These are phyloP conservation scores for Suhomyces taliae DNA, from an alignment of 1,139 yeast genomes.

Conservation along the genomic window DNA sequence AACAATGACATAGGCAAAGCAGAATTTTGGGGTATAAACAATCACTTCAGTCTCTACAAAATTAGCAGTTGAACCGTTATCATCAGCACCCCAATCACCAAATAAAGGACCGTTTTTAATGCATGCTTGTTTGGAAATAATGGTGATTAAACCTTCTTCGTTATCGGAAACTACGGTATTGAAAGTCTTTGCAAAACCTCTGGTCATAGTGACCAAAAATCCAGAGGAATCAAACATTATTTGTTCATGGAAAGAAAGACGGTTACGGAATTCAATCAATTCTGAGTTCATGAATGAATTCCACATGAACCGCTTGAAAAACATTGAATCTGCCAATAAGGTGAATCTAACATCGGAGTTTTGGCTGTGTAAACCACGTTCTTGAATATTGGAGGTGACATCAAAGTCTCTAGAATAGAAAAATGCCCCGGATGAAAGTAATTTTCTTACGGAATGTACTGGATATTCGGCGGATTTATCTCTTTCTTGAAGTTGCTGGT, in stretches of 20 bases:
- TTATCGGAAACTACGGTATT: slow-evolving; percentile 40
- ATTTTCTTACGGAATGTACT: slow-evolving; percentile 55
- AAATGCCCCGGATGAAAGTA: slow-evolving; percentile 63
- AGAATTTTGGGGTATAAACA: slow-evolving; percentile 50
- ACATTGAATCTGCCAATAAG: slow-evolving; percentile 45
- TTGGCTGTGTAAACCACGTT: slow-evolving; percentile 37
- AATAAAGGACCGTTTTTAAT: slow-evolving; percentile 59
- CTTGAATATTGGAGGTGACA: slow-evolving; percentile 61
- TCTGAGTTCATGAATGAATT: slow-evolving; percentile 59
- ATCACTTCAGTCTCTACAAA: slow-evolving; percentile 67
- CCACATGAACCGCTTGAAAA: slow-evolving; percentile 65
- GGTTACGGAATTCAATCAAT: slow-evolving; percentile 56
- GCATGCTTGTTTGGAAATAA: slow-evolving; percentile 68
- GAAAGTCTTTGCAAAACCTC: slow-evolving; percentile 68
- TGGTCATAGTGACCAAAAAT: slow-evolving; percentile 56
- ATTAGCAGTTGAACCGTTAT: slow-evolving; percentile 67
- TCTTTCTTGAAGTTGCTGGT: slow-evolving; percentile 9
- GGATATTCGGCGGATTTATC: slow-evolving; percentile 52
- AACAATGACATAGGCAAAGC: slow-evolving; percentile 58
- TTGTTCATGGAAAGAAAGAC: slow-evolving; percentile 53
- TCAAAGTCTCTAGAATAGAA: slow-evolving; percentile 68
- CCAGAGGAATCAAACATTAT: slow-evolving; percentile 54
- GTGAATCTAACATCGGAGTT: slow-evolving; percentile 28
- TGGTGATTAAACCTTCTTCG: slow-evolving; percentile 52
- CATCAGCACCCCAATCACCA: slow-evolving; percentile 72